A percentile compares a stretch with the other conserved stretches of the same genome.
Evolutionary conservation across 164 flowering plant genomes (phyloP).

Genomic region (Nymphaea colorata): DNA sequence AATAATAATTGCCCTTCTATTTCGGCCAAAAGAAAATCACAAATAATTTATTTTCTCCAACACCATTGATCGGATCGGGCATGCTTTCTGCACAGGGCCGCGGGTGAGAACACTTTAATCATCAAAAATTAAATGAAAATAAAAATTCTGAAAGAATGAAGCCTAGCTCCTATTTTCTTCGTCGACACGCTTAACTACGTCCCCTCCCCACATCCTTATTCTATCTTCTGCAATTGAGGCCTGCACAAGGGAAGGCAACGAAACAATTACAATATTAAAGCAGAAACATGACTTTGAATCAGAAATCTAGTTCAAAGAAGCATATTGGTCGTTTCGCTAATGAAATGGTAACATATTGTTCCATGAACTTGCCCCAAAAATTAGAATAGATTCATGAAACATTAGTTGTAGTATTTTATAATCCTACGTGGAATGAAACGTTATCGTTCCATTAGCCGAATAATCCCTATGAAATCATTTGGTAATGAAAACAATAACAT

Average conservation of each 20-base stretch:
- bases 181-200: neutral
- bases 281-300: neutral
- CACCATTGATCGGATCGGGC: too few relatives aligned
- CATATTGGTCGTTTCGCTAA: neutral
- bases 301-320: neutral
- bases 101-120: too few relatives aligned
- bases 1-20: too few relatives aligned
- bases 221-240: conserved; percentile 1
- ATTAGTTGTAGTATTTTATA: neutral
- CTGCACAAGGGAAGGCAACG: neutral
- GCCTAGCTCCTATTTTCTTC: neutral
- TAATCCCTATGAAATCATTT: too few relatives aligned
- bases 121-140: too few relatives aligned
- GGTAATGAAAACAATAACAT: too few relatives aligned
- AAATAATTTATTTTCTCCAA: too few relatives aligned
- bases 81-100: too few relatives aligned
- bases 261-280: neutral
- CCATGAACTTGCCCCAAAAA: neutral
- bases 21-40: too few relatives aligned
- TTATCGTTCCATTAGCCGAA: neutral
- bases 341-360: neutral
- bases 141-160: too few relatives aligned
- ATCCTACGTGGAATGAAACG: neutral
- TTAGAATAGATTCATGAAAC: neutral
- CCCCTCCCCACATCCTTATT: conserved; percentile 2